Percentiles rank a stretch among this genome's conserved stretches.
These are phyloP conservation scores for Kalanchoe fedtschenkoi DNA, from an alignment of 164 flowering plant species.

Conservation along the genomic window DNA sequence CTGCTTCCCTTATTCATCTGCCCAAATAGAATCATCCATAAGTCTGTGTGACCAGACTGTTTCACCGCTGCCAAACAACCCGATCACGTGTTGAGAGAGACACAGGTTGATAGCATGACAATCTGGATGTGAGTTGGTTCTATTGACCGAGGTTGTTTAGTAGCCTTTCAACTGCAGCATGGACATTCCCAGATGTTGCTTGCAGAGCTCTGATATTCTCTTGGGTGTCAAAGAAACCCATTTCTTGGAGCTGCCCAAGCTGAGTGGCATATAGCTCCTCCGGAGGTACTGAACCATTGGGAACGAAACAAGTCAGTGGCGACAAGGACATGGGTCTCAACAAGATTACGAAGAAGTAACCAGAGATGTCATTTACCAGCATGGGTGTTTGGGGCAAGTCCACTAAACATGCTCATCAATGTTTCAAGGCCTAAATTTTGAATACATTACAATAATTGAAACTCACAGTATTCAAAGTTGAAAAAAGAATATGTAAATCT, in stretches of 20 bases:
- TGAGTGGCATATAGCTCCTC: constrained; percentile 90
- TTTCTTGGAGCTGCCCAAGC: constrained; percentile 86
- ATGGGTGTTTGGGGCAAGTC: constrained; percentile 25
- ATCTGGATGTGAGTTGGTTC: neutral
- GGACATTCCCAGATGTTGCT: constrained; percentile 86
- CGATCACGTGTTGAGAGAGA: neutral
- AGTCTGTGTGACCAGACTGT: no score
- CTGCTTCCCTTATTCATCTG: constrained; percentile 1
- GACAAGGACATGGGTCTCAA: neutral
- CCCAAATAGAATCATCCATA: neutral
- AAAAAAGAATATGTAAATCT: neutral
- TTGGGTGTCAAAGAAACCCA: constrained; percentile 93
- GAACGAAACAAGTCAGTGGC: neutral
- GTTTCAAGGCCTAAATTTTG: constrained; percentile 27
- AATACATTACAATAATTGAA: constrained; percentile 6
- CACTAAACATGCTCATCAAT: constrained; percentile 48
- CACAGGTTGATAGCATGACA: neutral
- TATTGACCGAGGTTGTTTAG: constrained; percentile 64
- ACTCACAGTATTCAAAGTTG: no score
- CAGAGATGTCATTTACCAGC: constrained; percentile 2
- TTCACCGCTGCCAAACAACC: no score
- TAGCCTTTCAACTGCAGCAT: constrained; percentile 97
- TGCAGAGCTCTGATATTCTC: constrained; percentile 82
- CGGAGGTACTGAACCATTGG: constrained; percentile 53
- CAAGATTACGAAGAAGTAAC: neutral